Base-by-base conservation (phyloP, 2,329 filamentous ascomycete species). In the Botrytis fragariae region DNA sequence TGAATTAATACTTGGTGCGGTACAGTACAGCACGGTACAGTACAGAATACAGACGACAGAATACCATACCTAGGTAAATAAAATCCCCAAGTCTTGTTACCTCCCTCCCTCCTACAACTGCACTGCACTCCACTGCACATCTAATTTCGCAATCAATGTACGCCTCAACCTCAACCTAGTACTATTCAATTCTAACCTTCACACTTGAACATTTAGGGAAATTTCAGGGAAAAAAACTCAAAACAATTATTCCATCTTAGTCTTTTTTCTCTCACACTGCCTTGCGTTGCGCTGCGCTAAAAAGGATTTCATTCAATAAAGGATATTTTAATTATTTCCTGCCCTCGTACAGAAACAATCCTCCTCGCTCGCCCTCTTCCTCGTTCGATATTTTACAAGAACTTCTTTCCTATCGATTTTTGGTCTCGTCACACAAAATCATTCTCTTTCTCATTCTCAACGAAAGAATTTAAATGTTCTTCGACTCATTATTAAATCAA, bases 391-490 rank as follows among this genome's bases (percentile, higher is more conserved):
- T 42, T 39, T 63, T 32, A 32, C 39, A 32, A 22, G 42, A 64
- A 29, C 44, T 44, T 42, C 39, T 44, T 20, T 69, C 25, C 48
- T 8, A 32, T 60, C 39, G n/a, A 35, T 45, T 42, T 20, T 29
- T 29, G 57, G 51, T 69, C 5, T 35, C 37, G 39, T 69, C 67
- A 44, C 68, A 70, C 68, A 70, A 25, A 25, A 48, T 39, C 37
- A 39, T 10, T 32, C 37, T 39, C 37, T 29, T 29, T 20, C 61
- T 29, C 61, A 44, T 37, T 42, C 37, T 12, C 39, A 22, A 45
- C n/a, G 18, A 63, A 44, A 44, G 39, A 44, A 63, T 20, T 64
- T 64, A 64, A 64, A 64, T 64, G 42, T 64, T n/a, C n/a, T 22
- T 45, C 39, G 14, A 32, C 39, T 64, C n/a, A 20, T 45, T 39